phyloP scores from a whole-genome alignment of 495 filamentous ascomycete species.

The Penicillium steckii region DNA sequence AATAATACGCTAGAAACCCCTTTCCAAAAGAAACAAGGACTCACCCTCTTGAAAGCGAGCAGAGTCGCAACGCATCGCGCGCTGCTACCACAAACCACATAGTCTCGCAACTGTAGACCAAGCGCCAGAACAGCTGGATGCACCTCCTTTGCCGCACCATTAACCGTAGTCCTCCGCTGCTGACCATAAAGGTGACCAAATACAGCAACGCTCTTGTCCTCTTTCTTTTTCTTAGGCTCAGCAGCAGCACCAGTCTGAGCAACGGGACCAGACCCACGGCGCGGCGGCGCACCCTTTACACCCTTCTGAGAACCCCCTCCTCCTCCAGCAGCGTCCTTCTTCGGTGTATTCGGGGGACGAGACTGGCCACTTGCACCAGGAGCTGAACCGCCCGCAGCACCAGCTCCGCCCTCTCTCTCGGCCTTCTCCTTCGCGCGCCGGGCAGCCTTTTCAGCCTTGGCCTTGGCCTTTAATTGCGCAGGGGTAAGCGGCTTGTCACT shows the following conservation, averaged over 20 bases:
- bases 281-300: conserved; percentile 34
- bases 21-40: conserved; percentile 16
- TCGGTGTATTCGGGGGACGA: conserved; percentile 35
- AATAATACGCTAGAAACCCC: not conserved
- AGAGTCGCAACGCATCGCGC: conserved; percentile 84
- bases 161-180: conserved; percentile 64
- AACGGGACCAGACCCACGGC: conserved; percentile 42
- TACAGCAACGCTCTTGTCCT: conserved; percentile 72
- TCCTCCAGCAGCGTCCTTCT: conserved; percentile 42
- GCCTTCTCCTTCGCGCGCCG: conserved; percentile 63
- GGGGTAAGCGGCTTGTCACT: conserved; percentile 53
- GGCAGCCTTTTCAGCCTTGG: conserved; percentile 77
- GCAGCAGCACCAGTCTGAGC: conserved; percentile 27
- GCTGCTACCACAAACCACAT: conserved; percentile 85
- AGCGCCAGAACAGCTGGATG: conserved; percentile 83
- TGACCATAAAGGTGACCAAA: conserved; percentile 86
- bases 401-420: conserved; percentile 36
- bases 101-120: conserved; percentile 87
- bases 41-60: conserved; percentile 82
- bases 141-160: conserved; percentile 81
- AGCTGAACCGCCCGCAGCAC: conserved; percentile 22
- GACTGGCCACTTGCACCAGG: conserved; percentile 17
- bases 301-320: conserved; percentile 34
- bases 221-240: conserved; percentile 48
- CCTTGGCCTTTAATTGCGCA: conserved; percentile 72